Conservation (phyloP, 192 early-diverging fungal species). For the Entomortierella beljakovae region DNA sequence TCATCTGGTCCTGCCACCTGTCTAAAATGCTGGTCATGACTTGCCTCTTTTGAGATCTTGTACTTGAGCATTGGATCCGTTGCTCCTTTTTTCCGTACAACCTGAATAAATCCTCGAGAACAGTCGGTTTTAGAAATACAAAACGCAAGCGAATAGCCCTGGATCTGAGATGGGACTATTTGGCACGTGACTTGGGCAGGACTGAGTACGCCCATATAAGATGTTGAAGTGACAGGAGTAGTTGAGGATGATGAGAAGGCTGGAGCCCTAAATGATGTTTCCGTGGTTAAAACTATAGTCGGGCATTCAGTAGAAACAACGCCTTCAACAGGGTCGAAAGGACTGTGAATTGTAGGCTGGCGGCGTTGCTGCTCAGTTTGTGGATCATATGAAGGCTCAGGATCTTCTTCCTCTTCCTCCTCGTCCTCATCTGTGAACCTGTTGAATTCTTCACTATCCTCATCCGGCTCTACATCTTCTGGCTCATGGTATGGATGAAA, state of each 20-base stretch:
- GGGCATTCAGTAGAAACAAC: slow-evolving; percentile 20
- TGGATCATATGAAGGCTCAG: neutral
- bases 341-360: neutral
- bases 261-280: slow-evolving; percentile 17
- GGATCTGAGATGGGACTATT: slow-evolving; percentile 12
- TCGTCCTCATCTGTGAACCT: neutral
- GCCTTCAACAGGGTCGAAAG: neutral
- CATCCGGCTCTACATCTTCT: neutral
- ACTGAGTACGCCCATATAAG: neutral
- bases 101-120: slow-evolving; percentile 30
- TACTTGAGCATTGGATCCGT: neutral
- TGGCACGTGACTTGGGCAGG: slow-evolving; percentile 26
- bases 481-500: neutral
- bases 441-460: neutral
- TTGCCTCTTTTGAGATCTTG: slow-evolving; percentile 23
- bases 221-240: neutral
- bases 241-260: slow-evolving; percentile 20
- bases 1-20: slow-evolving; percentile 33
- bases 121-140: slow-evolving; percentile 31
- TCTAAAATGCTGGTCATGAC: slow-evolving; percentile 21
- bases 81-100: slow-evolving; percentile 4
- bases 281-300: slow-evolving; percentile 14
- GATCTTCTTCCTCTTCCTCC: neutral
- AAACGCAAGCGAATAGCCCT: slow-evolving; percentile 19
- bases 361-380: neutral